phyloP scores from a whole-genome alignment of 805 yeast genomes.

The Pichia phayaonensis region DNA sequence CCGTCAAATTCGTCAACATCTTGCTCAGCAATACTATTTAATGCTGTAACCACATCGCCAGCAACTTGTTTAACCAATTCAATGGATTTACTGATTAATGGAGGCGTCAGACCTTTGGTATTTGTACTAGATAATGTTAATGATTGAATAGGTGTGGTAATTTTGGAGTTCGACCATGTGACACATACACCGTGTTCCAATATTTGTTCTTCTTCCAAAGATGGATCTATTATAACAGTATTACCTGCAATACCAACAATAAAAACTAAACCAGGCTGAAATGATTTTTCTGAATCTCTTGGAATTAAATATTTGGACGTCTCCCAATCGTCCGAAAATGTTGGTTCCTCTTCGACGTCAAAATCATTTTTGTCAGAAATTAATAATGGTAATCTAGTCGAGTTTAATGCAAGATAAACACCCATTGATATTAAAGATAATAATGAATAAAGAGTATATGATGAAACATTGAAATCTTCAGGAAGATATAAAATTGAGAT shows the following conservation, averaged over 20 bases:
- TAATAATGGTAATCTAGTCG: conserved; percentile 68
- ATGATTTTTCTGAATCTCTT: conserved; percentile 22
- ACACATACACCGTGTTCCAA: conserved; percentile 75
- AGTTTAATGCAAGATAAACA: conserved; percentile 69
- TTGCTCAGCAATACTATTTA: conserved; percentile 40
- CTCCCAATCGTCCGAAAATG: conserved; percentile 85
- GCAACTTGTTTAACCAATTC: conserved; percentile 54
- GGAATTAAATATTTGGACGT: conserved; percentile 41
- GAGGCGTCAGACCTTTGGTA: conserved; percentile 49
- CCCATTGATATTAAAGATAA: conserved; percentile 69
- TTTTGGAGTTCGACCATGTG: conserved; percentile 61
- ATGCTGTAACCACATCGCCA: conserved; percentile 49
- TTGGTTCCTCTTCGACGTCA: conserved; percentile 80
- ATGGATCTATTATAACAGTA: conserved; percentile 73
- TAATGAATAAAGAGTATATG: conserved; percentile 59
- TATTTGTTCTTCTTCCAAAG: conserved; percentile 81
- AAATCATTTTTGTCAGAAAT: conserved; percentile 57
- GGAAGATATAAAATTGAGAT: conserved; percentile 66
- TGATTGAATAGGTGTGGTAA: conserved; percentile 67
- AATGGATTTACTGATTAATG: conserved; percentile 45
- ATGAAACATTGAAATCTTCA: conserved; percentile 30
- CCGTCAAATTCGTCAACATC: conserved; percentile 28
- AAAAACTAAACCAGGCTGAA: conserved; percentile 70
- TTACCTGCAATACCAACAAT: conserved; percentile 69
- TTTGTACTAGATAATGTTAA: conserved; percentile 47